Base-by-base conservation (phyloP, 2,329 filamentous ascomycete genomes). In the Penicillium hordei region DNA sequence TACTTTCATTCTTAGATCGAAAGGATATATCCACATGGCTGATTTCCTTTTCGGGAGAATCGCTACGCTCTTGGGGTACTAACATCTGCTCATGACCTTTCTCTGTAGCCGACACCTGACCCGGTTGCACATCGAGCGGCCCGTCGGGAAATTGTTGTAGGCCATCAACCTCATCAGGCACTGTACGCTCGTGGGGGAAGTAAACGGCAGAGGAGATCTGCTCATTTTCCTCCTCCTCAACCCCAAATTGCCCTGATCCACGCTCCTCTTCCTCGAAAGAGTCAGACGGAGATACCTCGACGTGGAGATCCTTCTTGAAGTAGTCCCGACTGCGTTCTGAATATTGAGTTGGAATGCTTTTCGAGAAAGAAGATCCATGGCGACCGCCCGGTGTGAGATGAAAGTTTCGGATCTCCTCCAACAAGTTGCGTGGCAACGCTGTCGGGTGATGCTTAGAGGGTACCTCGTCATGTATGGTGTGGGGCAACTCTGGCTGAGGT, bases 191-290 rank as follows among this genome's bases (percentile, higher is more conserved):
- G 72, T 88, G 85, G 25, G 85, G 85, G 62, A 84, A 86, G 68
- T 88, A 88, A 34, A 86, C 76, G 13, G 85, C 85, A 29, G 84
- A 87, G 0, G 84, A 85, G 39, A 88, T 88, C 59, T 86, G 84
- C 68, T 88, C 85, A 55, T 79, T 78, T 57, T 86, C 83, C 5
- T 84, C 85, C 34, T 85, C 83, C n/a, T 84, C 81, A 48, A 83
- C 81, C 34, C 82, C 82, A 27, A 76, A 75, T 23, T 68, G 70
- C 10, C 62, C 61, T 8, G 66, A 65, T 27, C 58, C 62, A 31
- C 55, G 62, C 10, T 62, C 64, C 42, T 65, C 69, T 44, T 61
- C 57, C 46, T 68, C 64, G 25, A 66, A 55, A 8, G 66, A 66
- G 46, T 67, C 67, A 1, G 69, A 59, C 2, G 67, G 64, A 9